Base-by-base conservation (phyloP, 2,329 filamentous ascomycete species). In the Dryadomyces quercivorus region DNA sequence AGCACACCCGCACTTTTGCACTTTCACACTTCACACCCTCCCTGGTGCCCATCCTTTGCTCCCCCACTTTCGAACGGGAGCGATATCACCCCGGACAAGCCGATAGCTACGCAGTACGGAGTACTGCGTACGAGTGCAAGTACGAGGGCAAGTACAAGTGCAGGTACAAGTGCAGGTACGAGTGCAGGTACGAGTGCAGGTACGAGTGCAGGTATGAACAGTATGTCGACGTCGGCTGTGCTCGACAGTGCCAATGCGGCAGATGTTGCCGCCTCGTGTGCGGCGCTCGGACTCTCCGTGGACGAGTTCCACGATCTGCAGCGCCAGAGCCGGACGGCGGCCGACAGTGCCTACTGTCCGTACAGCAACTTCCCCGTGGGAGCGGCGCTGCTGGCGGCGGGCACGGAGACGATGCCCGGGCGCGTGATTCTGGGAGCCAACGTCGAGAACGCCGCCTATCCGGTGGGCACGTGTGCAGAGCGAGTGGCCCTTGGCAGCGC, bases 401-500 rank as follows among this genome's bases (percentile, higher is more conserved):
- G 44, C 46, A 16, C 48, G 46, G 40, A 36, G 44, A 52, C 51
- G 54, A 57, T 66, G 67, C 2, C 16, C 22, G 40, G 52, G 48
- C 53, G 50, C n/a, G 45, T 56, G 61, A 75, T 90, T 55, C 73
- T 78, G 48, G 93, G 93, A 54, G 90, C 88, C 59, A 95, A 95
- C 66, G 82, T 97, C 58, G 93, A 98, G 72, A 96, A 97, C 66
- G 91, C 89, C 1, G 75, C 86, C 31, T 97, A 95, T 66, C 92
- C 93, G 0, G 91, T 96, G 6, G 89, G 89, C n/a, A 94, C 88
- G 2, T 97, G 93, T 69, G 93, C 93, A 15, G 93, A 98, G 76
- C 77, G 92, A 56, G 88, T 92, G n/a, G 90, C 88, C 1, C 76
- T 97, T 60, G 86, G 81, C 8, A 89, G 83, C 43, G 92, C 92